Percentiles rank a stretch among this genome's conserved stretches.
Evolutionary conservation across 306 rosid genomes (phyloP).

Genomic region (Ceratonia siliqua): DNA sequence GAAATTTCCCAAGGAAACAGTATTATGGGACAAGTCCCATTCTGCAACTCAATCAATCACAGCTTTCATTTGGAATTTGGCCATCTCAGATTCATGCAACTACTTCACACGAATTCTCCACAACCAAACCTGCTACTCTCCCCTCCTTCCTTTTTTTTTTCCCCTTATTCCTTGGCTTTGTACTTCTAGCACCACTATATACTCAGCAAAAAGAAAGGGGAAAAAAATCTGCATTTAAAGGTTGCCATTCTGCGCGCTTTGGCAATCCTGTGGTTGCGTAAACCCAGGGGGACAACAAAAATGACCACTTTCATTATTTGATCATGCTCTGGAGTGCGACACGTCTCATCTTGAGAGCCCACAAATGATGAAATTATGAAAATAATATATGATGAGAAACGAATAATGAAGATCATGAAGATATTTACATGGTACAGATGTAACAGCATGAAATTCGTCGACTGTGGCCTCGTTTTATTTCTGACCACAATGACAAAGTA

Average conservation of each 20-base stretch:
- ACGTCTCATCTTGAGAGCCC: constrained; percentile 34
- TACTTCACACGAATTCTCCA: neutral
- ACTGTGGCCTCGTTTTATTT: constrained; percentile 19
- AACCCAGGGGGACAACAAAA: neutral
- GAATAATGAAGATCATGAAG: constrained; percentile 20
- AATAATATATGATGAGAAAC: constrained; percentile 30
- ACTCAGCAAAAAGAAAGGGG: too few relatives aligned
- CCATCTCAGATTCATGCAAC: neutral
- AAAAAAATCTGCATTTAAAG: neutral
- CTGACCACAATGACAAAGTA: constrained; percentile 11
- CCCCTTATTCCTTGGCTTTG: neutral
- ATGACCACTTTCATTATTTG: neutral
- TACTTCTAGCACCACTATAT: neutral
- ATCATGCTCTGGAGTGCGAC: constrained; percentile 24
- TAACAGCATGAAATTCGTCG: constrained; percentile 31
- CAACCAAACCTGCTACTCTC: too few relatives aligned
- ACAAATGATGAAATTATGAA: constrained; percentile 31
- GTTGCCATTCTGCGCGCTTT: neutral
- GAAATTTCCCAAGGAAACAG: too few relatives aligned
- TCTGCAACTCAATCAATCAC: neutral
- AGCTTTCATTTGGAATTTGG: neutral
- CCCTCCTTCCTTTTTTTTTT: neutral
- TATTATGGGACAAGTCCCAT: too few relatives aligned
- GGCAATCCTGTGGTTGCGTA: neutral
- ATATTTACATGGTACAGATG: constrained; percentile 36